Evolutionary conservation across 2,329 filamentous ascomycete genomes (phyloP).

Genomic region (Ascocoryne sarcoides): DNA sequence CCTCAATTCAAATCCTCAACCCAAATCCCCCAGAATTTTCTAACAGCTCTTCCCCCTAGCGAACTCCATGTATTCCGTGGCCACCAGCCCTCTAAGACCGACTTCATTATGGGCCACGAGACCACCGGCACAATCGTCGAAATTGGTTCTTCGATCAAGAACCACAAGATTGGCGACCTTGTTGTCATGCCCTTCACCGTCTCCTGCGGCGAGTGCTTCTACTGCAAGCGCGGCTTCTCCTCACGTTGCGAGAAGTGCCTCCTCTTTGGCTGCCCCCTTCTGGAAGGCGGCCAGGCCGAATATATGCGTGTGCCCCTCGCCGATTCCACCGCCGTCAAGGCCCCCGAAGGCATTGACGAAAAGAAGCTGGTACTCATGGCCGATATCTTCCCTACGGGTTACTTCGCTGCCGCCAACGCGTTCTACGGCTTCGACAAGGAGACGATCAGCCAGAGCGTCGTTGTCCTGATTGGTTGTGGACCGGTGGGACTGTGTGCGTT

Average conservation of each 20-base stretch:
- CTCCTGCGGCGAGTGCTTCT: constrained; percentile 72
- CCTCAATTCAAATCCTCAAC: not conserved
- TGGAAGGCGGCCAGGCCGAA: constrained; percentile 77
- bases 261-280: constrained; percentile 58
- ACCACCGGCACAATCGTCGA: constrained; percentile 70
- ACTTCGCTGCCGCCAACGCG: constrained; percentile 72
- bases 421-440: constrained; percentile 51
- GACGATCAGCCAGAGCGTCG: constrained; percentile 55
- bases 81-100: constrained; percentile 59
- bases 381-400: constrained; percentile 85
- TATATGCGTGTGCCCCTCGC: constrained; percentile 75
- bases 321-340: constrained; percentile 70
- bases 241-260: constrained; percentile 65
- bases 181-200: constrained; percentile 78
- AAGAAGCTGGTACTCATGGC: constrained; percentile 78
- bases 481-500: constrained; percentile 79
- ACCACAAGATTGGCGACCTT: constrained; percentile 63
- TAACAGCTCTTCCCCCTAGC: constrained; percentile 33
- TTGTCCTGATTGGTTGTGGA: constrained; percentile 78
- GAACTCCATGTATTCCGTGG: constrained; percentile 84
- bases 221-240: constrained; percentile 68
- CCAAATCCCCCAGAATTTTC: too few relatives aligned
- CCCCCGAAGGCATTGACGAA: constrained; percentile 63
- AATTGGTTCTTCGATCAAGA: constrained; percentile 58
- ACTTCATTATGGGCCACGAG: constrained; percentile 68